Evolutionary conservation across 176 grass and related monocot genomes (phyloP), one percentile per base, ranked within the genome.

Genomic region (Aegilops speltoides): DNA sequence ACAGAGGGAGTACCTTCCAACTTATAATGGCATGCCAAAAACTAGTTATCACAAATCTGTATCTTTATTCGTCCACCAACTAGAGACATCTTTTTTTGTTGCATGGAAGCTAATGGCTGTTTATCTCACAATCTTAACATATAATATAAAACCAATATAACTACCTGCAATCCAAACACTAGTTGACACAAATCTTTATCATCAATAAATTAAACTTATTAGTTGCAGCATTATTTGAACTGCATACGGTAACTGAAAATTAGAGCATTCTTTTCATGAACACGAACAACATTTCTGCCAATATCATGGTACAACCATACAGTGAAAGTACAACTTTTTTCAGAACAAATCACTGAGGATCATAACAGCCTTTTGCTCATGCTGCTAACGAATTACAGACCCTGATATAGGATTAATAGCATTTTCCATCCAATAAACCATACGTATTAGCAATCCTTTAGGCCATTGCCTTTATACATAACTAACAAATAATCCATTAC

Each of bases 291-390:
- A 77, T 45, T 17, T 79, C 7, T 26, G 29, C 4, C 14, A 74
- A 25, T 40, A 81, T 81, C 31, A 26, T 25, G 38, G 67, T 64
- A 81, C 14, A 81, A 81, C 33, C 56, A 81, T 87, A 26, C 2
- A 64, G 6, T 22, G 14, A 40, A 57, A 45, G 17, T 23, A 61
- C n/a, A 68, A 67, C 12, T 26, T 3, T 70, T 62, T 60, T 69
- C 22, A 1, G 22, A 78, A 78, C 61, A 83, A 60, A 14, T 29
- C 32, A 68, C 3, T 82, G 1, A 82, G 50, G 64, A 69, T 50
- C 76, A 6, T 31, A 54, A 33, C 10, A 66, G 2, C 28, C 34
- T 45, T 45, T 63, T 67, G 41, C 41, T 54, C 29, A 12, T 4
- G 62, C 2, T 31, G 62, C 23, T 6, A 64, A 64, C 22, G 56